Conservation (phyloP, 345 rosid genomes). For the Camelina neglecta region DNA sequence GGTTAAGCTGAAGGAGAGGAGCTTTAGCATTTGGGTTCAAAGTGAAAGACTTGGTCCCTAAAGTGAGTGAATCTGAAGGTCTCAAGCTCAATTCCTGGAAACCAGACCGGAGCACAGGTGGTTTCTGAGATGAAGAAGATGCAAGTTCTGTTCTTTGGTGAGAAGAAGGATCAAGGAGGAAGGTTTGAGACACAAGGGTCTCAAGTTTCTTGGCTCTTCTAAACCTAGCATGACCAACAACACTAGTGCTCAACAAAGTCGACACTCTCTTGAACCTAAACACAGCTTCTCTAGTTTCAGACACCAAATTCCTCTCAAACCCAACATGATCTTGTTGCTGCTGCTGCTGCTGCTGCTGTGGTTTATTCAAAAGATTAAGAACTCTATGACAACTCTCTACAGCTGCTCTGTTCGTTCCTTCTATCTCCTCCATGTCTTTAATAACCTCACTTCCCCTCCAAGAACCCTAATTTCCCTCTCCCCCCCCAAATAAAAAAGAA, state of each 20-base stretch:
- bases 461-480: slow-evolving; percentile 40
- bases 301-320: slow-evolving; percentile 59
- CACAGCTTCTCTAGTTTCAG: slow-evolving; percentile 86
- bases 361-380: slow-evolving; percentile 60
- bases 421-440: slow-evolving; percentile 84
- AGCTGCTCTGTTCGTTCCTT: slow-evolving; percentile 80
- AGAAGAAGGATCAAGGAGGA: slow-evolving; percentile 53
- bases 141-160: slow-evolving; percentile 44
- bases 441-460: background rate
- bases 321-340: slow-evolving; percentile 64
- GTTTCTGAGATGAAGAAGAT: slow-evolving; percentile 41
- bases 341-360: slow-evolving; percentile 49
- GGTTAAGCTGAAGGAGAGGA: slow-evolving; percentile 54
- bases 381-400: slow-evolving; percentile 89
- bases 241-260: slow-evolving; percentile 68
- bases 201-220: slow-evolving; percentile 69
- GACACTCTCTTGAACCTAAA: slow-evolving; percentile 82
- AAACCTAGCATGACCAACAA: slow-evolving; percentile 96
- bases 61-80: slow-evolving; percentile 55
- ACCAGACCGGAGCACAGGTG: slow-evolving; percentile 53
- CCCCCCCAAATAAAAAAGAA: background rate
- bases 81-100: slow-evolving; percentile 58
- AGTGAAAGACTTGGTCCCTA: slow-evolving; percentile 58
- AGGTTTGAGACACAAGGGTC: slow-evolving; percentile 55
- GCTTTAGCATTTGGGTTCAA: slow-evolving; percentile 62